Evolutionary conservation across 345 rosid species (phyloP).

Genomic region (Barbarea vulgaris): DNA sequence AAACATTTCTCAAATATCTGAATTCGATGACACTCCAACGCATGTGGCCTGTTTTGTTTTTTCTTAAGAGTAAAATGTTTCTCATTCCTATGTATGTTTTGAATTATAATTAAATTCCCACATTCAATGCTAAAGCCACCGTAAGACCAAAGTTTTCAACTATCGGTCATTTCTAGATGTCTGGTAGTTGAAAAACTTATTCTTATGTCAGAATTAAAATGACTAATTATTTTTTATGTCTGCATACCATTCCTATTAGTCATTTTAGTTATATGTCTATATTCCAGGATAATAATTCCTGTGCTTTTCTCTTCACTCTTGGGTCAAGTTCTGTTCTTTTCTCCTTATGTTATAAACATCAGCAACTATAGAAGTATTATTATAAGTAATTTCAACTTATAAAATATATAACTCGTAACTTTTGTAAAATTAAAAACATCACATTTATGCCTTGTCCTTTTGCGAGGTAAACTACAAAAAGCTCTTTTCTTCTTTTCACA

Average conservation of each 20-base stretch:
- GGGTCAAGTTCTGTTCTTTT: neutral
- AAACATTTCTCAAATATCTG: constrained; percentile 1
- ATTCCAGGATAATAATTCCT: neutral
- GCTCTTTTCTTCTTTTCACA: neutral
- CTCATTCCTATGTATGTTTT: neutral
- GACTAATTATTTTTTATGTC: too few species aligned
- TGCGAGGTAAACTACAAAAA: neutral
- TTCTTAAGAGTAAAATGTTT: neutral
- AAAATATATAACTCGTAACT: neutral
- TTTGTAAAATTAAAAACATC: neutral
- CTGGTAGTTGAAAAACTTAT: too few species aligned
- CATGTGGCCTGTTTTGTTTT: constrained; percentile 17
- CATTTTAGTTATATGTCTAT: neutral
- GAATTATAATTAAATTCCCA: neutral
- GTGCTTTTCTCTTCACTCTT: neutral
- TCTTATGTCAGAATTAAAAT: too few species aligned
- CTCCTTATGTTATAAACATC: neutral
- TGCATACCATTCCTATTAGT: too few species aligned
- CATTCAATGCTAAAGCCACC: neutral
- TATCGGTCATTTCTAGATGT: too few species aligned
- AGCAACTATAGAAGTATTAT: neutral
- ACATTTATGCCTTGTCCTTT: neutral
- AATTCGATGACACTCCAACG: constrained; percentile 23
- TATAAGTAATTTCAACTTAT: neutral
- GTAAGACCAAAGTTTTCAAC: neutral